Evolutionary conservation across 2,329 filamentous ascomycete genomes (phyloP), one percentile per base, ranked within the genome.

Genomic region (Venturia asperata): DNA sequence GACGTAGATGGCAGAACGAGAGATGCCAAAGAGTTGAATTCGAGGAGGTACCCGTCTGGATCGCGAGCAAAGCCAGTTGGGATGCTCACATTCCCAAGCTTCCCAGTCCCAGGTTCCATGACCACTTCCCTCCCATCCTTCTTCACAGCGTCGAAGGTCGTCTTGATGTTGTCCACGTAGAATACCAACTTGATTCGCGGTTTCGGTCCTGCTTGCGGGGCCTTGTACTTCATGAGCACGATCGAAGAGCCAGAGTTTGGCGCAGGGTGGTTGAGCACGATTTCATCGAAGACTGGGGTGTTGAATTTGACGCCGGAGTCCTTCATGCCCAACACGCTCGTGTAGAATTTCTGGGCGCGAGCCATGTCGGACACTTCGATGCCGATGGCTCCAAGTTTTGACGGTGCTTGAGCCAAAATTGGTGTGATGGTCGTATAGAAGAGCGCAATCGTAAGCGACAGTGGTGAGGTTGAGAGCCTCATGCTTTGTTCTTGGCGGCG

Each of bases 201-300:
- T 15, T 65, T 58, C 2, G 39, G 37, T 2, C 21, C 30, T 24
- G 42, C 52, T 34, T 49, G 24, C 19, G 61, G 41, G 17, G 21
- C 34, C 41, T 66, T 66, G 21, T 34, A 66, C 39, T 66, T 4
- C 64, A 66, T 65, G 9, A 66, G 64, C n/a, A 64, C 62, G 30
- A 66, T 30, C n/a, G 64, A 34, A 17, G 49, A 34, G 21, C 64
- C 64, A 43, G 64, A 39, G 7, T 17, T 21, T 10, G 62, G 45
- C 30, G 19, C 45, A 21, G 64, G 62, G 21, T 66, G 43, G 15
- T 10, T 45, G 47, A 66, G 42, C 9, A 66, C 49, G 13, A 56
- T 64, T 47, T 66, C 64, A 45, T 56, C 41, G 47, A 65, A 66
- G 24, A 49, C 9, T 9, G 64, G 34, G 7, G 55, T 56, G 39